Evolutionary conservation across 2,329 filamentous ascomycete species (phyloP), one percentile per base, ranked within the genome.

Genomic region (Pestalotiopsis sp.): DNA sequence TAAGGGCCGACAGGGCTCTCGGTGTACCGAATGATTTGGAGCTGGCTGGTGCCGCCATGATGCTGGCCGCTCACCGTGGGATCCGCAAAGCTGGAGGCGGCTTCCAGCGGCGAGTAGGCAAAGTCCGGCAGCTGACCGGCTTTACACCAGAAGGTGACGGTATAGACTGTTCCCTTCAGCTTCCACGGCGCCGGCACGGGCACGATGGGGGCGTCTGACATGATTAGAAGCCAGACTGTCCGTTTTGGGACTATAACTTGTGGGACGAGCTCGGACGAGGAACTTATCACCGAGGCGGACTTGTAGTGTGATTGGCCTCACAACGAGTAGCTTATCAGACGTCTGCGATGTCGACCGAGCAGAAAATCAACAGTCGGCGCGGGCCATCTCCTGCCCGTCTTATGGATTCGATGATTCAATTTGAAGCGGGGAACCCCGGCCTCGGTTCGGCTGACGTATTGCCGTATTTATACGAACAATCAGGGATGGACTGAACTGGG

Each of bases 1-100:
- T 88, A 88, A 0, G 84, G 79, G 0, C 86, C 86, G 3, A 85
- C 84, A 0, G 85, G 85, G 3, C 81, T 83, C 22, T 85, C 80
- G 1, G 74, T 77, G 72, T 88, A 88, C 9, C 85, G 80, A 38
- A 88, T 78, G 66, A 88, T 74, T 74, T 86, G 84, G 17, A 86
- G 75, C 77, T 84, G 82, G 69, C 81, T 78, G 6, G 86, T 69
- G 0, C 85, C 84, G 17, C 84, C 84, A 17, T 79, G 70, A 4
- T 81, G 78, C 39, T 75, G 73, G n/a, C 81, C 81, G 0, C 78
- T 76, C 0, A 73, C 70, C 0, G 71, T 58, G 1, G 74, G 68
- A 3, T 73, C 70, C 44, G 81, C 79, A 67, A 81, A 86, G 0
- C 70, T 40, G 0, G 83, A 83, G 0, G 69, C 67, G 5, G 75